Percentiles rank a stretch among this genome's conserved stretches.
Conservation (phyloP, 345 rosid species). For the Arabis hirsuta region DNA sequence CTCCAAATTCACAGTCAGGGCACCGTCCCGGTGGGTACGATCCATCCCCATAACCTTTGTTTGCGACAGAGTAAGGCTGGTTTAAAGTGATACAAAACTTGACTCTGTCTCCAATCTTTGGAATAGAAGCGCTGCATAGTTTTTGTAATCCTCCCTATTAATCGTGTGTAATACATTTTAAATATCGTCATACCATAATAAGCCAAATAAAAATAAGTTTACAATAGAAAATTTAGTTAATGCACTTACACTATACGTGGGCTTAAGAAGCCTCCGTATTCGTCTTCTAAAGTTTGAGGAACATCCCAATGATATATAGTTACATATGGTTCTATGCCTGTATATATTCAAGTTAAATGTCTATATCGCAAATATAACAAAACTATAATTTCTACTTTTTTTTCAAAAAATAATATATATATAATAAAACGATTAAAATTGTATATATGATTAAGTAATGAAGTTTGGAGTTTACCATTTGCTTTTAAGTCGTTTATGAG, state of each 20-base stretch:
- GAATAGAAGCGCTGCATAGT: constrained; percentile 55
- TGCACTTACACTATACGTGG: too few relatives aligned
- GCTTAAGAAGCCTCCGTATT: too few relatives aligned
- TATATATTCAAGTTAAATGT: background rate
- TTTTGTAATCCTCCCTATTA: constrained; percentile 49
- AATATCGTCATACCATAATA: background rate
- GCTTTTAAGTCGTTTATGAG: constrained; percentile 11
- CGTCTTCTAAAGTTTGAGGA: constrained; percentile 51
- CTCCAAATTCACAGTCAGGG: constrained; percentile 30
- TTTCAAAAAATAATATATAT: too few relatives aligned
- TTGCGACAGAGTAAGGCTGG: constrained; percentile 39
- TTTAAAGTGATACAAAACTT: constrained; percentile 52
- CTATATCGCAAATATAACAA: too few relatives aligned
- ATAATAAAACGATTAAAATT: too few relatives aligned
- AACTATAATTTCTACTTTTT: too few relatives aligned
- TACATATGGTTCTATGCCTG: constrained; percentile 47
- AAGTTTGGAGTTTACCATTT: background rate
- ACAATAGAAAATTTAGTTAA: too few relatives aligned
- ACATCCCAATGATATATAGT: constrained; percentile 52
- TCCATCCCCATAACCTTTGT: constrained; percentile 37
- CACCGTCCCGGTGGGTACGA: constrained; percentile 43
- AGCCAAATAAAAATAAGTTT: background rate
- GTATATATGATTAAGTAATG: too few relatives aligned
- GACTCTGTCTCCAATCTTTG: constrained; percentile 50
- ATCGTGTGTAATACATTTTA: too few relatives aligned